Evolutionary conservation across 2,329 filamentous ascomycete species (phyloP), one percentile per base, ranked within the genome.

Genomic region (Penicillium paneum): DNA sequence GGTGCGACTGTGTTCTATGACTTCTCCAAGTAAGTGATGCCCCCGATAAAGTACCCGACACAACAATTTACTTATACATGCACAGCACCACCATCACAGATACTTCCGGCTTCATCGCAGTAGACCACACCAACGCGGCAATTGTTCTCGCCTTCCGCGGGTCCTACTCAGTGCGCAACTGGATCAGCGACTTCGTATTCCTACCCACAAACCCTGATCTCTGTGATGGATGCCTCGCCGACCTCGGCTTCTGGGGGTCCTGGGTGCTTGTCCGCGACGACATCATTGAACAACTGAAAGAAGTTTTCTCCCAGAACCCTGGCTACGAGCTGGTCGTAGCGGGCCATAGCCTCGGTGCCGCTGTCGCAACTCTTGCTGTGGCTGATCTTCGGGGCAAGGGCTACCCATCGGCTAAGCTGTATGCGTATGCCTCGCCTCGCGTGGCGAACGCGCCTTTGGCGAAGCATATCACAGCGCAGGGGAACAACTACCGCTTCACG

Each of bases 281-380:
- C 1, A 70, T 81, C 1, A 52, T 76, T 5, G 49, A 60, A 0
- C 67, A 73, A 1, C 64, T 81, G 5, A 62, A 67, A 3, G 58
- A 55, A 1, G 51, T 55, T 1, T 31, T 59, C 1, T 35, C 54
- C 3, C 21, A 60, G 10, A 39, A 67, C 36, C 54, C 78, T 0
- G 58, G 57, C 28, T 80, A 74, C 62, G 65, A 71, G 21, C 54
- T 81, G 51, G 66, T 79, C 0, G 63, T 75, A 0, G 76, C 85
- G 0, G 88, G 87, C 34, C 87, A 90, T 75, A 87, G 84, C 10
- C 81, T 90, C 4, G 87, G 87, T 44, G 87, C 77, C 26, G 85
- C 85, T 7, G 75, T 90, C 2, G 84, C 81, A 36, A 83, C 81
- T 7, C 68, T 90, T 5, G 86, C 78, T 0, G 82, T 79, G 0